phyloP scores from a whole-genome alignment of 371 early-diverging fungal genomes.

The Syncephalastrum monosporum region DNA sequence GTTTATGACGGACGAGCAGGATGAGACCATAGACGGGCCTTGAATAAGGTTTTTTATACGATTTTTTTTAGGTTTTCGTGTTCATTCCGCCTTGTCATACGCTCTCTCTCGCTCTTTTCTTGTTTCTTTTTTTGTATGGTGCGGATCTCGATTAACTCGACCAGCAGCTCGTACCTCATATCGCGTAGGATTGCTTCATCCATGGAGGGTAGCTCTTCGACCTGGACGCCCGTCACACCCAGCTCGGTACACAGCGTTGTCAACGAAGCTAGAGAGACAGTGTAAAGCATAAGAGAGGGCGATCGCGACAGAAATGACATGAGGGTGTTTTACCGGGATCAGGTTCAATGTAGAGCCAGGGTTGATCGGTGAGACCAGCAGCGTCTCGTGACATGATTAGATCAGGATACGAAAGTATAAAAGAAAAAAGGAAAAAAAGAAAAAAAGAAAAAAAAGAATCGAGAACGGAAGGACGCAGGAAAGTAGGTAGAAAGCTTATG shows the following conservation, averaged over 20 bases:
- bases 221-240: slow-evolving; percentile 34
- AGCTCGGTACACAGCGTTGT: slow-evolving; percentile 19
- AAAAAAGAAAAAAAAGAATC: slow-evolving; percentile 1
- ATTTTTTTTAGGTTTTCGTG: no score
- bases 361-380: slow-evolving; percentile 5
- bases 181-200: slow-evolving; percentile 16
- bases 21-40: slow-evolving; percentile 42
- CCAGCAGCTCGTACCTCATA: slow-evolving; percentile 13
- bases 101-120: no score
- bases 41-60: not conserved
- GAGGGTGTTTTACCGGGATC: slow-evolving; percentile 14
- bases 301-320: not conserved
- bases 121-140: not conserved
- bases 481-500: not conserved
- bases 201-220: slow-evolving; percentile 30
- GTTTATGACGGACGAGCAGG: slow-evolving; percentile 25
- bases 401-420: slow-evolving; percentile 10
- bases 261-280: slow-evolving; percentile 15
- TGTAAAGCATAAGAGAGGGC: slow-evolving; percentile 6
- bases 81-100: no score
- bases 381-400: slow-evolving; percentile 12
- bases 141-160: slow-evolving; percentile 2
- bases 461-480: not conserved
- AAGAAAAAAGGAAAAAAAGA: slow-evolving; percentile 4
- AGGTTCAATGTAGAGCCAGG: slow-evolving; percentile 22